A percentile compares a stretch with the other conserved stretches of the same genome.
These are phyloP conservation scores for Pythium vanterpoolii DNA, from an alignment of 352 stramenopile genomes.

Conservation along the genomic window DNA sequence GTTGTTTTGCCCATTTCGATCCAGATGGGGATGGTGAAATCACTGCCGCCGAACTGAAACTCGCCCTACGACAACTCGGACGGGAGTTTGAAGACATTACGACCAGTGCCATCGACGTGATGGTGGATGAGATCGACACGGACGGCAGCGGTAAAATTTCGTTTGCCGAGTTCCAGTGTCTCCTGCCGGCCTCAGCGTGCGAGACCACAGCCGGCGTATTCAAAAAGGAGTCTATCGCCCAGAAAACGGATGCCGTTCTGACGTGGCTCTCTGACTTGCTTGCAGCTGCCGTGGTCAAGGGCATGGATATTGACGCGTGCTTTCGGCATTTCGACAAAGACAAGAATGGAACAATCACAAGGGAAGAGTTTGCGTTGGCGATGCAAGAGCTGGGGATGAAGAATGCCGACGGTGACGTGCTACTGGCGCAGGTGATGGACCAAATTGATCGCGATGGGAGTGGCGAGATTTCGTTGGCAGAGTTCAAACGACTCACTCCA, in stretches of 20 bases:
- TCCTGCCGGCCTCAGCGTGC: conserved; percentile 23
- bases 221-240: neutral
- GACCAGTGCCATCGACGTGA: conserved; percentile 34
- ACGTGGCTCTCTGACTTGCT: conserved; percentile 42
- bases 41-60: conserved; percentile 49
- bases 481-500: conserved; percentile 64
- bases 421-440: conserved; percentile 41
- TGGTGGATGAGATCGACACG: conserved; percentile 45
- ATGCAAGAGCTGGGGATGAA: conserved; percentile 57
- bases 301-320: conserved; percentile 50
- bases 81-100: conserved; percentile 41
- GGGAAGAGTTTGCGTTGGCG: conserved; percentile 50
- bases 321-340: conserved; percentile 88
- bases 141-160: conserved; percentile 57
- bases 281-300: conserved; percentile 37
- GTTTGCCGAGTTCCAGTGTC: conserved; percentile 50
- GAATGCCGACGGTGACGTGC: conserved; percentile 1
- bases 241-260: conserved; percentile 25
- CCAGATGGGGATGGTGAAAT: conserved; percentile 42
- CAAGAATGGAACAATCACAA: conserved; percentile 52
- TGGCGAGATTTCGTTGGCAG: conserved; percentile 51
- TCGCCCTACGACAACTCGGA: conserved; percentile 42
- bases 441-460: conserved; percentile 62
- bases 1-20: conserved; percentile 62
- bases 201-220: neutral